A percentile compares a stretch with the other conserved stretches of the same genome.
Conservation (phyloP, 768 basidiomycete species). For the Cantharellus cinnabarinus region DNA sequence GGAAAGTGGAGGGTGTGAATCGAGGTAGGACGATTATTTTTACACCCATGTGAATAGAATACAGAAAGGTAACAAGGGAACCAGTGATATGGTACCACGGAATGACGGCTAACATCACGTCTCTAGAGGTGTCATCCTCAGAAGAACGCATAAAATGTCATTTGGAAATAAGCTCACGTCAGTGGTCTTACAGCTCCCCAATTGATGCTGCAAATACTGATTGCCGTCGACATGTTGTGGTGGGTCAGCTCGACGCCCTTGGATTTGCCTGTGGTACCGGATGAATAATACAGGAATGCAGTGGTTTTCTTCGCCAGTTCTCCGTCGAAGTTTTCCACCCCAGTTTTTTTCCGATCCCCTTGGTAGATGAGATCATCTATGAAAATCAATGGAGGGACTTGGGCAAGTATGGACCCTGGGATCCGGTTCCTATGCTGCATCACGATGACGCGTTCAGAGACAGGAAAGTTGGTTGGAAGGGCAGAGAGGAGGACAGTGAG, state of each 20-base stretch:
- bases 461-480: conserved; percentile 30
- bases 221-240: background rate
- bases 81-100: conserved; percentile 23
- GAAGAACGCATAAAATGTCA: conserved; percentile 36
- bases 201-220: background rate
- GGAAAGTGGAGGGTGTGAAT: conserved; percentile 17
- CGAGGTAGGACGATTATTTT: conserved; percentile 14
- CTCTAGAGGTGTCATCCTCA: conserved; percentile 33
- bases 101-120: conserved; percentile 40
- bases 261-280: conserved; percentile 58
- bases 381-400: background rate
- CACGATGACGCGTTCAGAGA: conserved; percentile 32
- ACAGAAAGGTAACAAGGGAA: background rate
- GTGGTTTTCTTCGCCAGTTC: background rate
- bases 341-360: conserved; percentile 9
- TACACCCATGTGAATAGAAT: conserved; percentile 3
- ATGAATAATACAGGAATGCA: background rate
- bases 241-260: conserved; percentile 34
- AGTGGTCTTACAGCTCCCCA: background rate
- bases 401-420: conserved; percentile 39
- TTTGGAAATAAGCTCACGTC: conserved; percentile 6
- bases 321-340: background rate
- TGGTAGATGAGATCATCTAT: background rate
- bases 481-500: conserved; percentile 26
- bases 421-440: conserved; percentile 31